phyloP scores from a whole-genome alignment of 2,329 filamentous ascomycete genomes.

The Zasmidium cellare region DNA sequence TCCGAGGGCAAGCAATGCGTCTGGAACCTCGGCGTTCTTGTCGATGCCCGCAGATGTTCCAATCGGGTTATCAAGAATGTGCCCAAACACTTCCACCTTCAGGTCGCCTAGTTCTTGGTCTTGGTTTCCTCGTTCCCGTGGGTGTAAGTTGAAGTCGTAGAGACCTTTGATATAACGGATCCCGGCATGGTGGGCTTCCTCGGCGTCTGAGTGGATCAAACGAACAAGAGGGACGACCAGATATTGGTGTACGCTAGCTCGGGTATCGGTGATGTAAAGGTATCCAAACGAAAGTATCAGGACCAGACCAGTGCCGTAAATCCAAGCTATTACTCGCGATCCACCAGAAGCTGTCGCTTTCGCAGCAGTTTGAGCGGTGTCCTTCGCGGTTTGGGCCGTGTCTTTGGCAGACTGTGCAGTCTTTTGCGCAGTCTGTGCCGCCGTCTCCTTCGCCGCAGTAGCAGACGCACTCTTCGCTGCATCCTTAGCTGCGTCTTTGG shows the following conservation, averaged over 20 bases:
- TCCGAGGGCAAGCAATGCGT: conserved; percentile 79
- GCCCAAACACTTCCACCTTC: conserved; percentile 71
- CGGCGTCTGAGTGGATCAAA: conserved; percentile 69
- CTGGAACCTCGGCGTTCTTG: conserved; percentile 88
- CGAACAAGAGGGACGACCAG: conserved; percentile 63
- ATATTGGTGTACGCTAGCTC: conserved; percentile 55
- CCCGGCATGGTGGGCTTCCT: conserved; percentile 87
- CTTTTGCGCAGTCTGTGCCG: neutral
- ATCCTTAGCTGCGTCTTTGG: no score
- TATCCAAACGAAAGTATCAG: conserved; percentile 49
- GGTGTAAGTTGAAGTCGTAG: conserved; percentile 73
- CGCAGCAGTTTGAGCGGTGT: conserved; percentile 14
- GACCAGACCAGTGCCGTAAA: conserved; percentile 57
- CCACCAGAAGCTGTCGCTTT: conserved; percentile 36
- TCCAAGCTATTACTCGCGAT: conserved; percentile 50
- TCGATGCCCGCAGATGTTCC: conserved; percentile 95
- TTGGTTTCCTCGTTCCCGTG: conserved; percentile 72
- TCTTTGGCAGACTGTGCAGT: conserved; percentile 7
- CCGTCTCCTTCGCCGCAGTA: neutral
- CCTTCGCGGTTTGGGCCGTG: conserved; percentile 5
- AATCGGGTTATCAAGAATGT: conserved; percentile 77
- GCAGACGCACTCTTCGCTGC: neutral
- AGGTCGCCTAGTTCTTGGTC: conserved; percentile 54
- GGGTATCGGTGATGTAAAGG: conserved; percentile 56
- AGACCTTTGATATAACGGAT: conserved; percentile 70